A percentile compares a stretch with the other conserved stretches of the same genome.
These are phyloP conservation scores for Nakaseomyces bracarensis DNA, from an alignment of 1,139 yeast genomes.

Conservation along the genomic window DNA sequence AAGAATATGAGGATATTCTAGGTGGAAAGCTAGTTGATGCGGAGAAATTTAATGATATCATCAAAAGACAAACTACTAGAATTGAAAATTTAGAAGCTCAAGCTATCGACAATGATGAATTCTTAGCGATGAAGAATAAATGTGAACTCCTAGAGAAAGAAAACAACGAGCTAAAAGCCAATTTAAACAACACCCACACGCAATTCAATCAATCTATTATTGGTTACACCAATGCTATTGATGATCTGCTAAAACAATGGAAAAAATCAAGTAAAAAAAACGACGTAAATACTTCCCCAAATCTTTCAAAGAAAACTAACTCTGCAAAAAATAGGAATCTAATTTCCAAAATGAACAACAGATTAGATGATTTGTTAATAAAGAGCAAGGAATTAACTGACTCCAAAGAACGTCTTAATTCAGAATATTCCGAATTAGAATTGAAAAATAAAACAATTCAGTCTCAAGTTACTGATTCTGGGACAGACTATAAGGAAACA, in stretches of 20 bases:
- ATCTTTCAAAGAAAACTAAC: conserved; percentile 1
- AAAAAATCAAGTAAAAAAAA: conserved; percentile 8
- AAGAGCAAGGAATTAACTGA: conserved; percentile 21
- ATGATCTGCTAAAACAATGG: conserved; percentile 17
- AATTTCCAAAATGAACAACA: conserved; percentile 19
- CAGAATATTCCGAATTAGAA: conserved; percentile 21
- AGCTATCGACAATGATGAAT: conserved; percentile 40
- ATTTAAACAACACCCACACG: conserved; percentile 10
- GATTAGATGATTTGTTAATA: conserved; percentile 20
- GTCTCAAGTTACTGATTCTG: conserved; percentile 35
- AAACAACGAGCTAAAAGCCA: conserved; percentile 32
- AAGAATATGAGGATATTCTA: conserved; percentile 47
- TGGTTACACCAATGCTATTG: conserved; percentile 19
- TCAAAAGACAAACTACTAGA: conserved; percentile 46
- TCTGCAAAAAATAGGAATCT: conserved; percentile 10
- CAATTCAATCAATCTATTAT: conserved; percentile 10
- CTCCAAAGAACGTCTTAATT: conserved; percentile 18
- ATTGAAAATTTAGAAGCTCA: conserved; percentile 41
- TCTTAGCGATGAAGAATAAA: conserved; percentile 42
- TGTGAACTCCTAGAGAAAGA: conserved; percentile 42
- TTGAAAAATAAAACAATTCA: conserved; percentile 17
- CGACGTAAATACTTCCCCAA: neutral
- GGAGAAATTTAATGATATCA: conserved; percentile 45
- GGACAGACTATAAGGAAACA: conserved; percentile 60
- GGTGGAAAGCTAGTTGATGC: conserved; percentile 48